A percentile compares a stretch with the other conserved stretches of the same genome.
Evolutionary conservation across 2,329 filamentous ascomycete genomes (phyloP).

Genomic region (Xylaria sp.): DNA sequence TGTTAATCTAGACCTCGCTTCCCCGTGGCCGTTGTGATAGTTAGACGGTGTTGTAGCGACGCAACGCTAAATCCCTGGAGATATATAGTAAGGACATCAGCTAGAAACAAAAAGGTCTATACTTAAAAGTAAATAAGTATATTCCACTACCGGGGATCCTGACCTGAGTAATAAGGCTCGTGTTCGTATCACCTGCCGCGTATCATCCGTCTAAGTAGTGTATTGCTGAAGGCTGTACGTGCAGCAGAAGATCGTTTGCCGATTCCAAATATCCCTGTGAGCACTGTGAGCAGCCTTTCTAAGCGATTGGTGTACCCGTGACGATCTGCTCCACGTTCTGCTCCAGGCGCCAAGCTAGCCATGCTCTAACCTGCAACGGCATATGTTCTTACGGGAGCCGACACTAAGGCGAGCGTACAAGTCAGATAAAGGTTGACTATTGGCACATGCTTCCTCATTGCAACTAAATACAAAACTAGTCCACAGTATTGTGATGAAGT

Average conservation of each 20-base stretch:
- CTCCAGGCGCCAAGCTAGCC: slow-evolving; percentile 15
- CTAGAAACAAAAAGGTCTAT: neutral
- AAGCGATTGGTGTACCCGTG: slow-evolving; percentile 29
- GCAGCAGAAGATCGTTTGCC: slow-evolving; percentile 5
- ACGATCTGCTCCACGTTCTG: slow-evolving; percentile 12
- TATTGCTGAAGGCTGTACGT: neutral
- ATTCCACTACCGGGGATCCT: neutral
- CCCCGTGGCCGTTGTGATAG: neutral
- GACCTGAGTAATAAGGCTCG: neutral
- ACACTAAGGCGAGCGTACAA: slow-evolving; percentile 15
- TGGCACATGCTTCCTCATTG: slow-evolving; percentile 18
- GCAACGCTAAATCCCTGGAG: neutral
- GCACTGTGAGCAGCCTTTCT: slow-evolving; percentile 15
- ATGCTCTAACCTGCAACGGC: slow-evolving; percentile 20
- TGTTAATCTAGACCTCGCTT: slow-evolving; percentile 5
- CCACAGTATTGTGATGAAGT: slow-evolving; percentile 12
- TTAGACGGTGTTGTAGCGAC: neutral
- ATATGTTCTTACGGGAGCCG: slow-evolving; percentile 4
- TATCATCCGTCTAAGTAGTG: neutral
- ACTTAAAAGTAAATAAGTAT: neutral
- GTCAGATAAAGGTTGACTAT: neutral
- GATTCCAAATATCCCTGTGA: slow-evolving; percentile 33
- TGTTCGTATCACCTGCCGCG: slow-evolving; percentile 8
- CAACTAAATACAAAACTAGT: slow-evolving; percentile 30
- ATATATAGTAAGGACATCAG: neutral